These are phyloP conservation scores for Rutstroemia sp. DNA, from an alignment of 2,329 filamentous ascomycete genomes.

Conservation along the genomic window DNA sequence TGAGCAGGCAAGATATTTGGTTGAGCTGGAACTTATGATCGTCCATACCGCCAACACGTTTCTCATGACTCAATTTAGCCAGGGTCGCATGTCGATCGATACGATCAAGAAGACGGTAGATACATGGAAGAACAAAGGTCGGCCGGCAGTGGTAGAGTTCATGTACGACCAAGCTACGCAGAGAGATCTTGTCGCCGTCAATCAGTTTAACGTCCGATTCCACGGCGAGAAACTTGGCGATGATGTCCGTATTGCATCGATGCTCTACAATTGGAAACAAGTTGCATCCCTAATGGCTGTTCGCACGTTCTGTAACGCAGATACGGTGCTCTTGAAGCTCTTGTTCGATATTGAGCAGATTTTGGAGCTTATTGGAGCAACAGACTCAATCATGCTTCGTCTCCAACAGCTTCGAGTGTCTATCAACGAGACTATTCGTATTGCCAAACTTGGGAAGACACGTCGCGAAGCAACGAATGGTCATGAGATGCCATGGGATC, in stretches of 20 bases:
- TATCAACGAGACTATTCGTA: slow-evolving; percentile 21
- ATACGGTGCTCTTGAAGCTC: slow-evolving; percentile 41
- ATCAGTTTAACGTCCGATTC: slow-evolving; percentile 39
- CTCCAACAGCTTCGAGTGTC: slow-evolving; percentile 24
- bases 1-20: slow-evolving; percentile 26
- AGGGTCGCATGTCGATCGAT: slow-evolving; percentile 25
- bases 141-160: slow-evolving; percentile 42
- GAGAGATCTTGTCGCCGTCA: slow-evolving; percentile 38
- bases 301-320: slow-evolving; percentile 42
- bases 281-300: slow-evolving; percentile 40
- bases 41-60: slow-evolving; percentile 28
- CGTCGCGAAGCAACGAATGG: slow-evolving; percentile 8
- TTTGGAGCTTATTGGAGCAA: slow-evolving; percentile 38
- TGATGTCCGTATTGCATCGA: slow-evolving; percentile 32
- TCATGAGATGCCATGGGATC: slow-evolving; percentile 11
- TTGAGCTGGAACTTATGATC: slow-evolving; percentile 29
- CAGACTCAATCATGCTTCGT: slow-evolving; percentile 20
- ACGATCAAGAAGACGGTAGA: slow-evolving; percentile 27
- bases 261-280: slow-evolving; percentile 41
- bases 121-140: slow-evolving; percentile 37
- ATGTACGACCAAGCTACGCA: slow-evolving; percentile 45
- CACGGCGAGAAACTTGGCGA: slow-evolving; percentile 35
- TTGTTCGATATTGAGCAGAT: slow-evolving; percentile 41
- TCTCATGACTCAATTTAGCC: slow-evolving; percentile 28
- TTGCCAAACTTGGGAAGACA: neutral